A percentile compares a stretch with the other conserved stretches of the same genome.
These are phyloP conservation scores for Metarhizium album DNA, from an alignment of 2,329 filamentous ascomycete species.

Conservation along the genomic window DNA sequence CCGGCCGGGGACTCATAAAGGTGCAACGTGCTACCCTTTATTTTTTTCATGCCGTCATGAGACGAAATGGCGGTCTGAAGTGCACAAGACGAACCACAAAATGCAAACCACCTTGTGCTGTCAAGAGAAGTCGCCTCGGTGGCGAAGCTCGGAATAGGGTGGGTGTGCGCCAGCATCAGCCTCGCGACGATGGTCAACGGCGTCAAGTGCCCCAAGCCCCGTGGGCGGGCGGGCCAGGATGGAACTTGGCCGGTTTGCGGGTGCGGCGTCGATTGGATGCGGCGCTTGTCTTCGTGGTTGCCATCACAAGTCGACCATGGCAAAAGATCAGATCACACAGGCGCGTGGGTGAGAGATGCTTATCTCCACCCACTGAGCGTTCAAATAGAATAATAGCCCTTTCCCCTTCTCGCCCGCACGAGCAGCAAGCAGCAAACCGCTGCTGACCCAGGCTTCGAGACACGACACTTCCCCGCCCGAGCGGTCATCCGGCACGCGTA, in stretches of 20 bases:
- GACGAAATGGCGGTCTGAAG: not conserved
- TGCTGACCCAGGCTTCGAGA: not conserved
- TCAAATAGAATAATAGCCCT: too few species aligned
- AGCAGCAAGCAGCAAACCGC: too few species aligned
- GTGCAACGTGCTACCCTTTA: not conserved
- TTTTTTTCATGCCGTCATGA: not conserved
- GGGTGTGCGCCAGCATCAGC: too few species aligned
- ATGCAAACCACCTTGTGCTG: not conserved
- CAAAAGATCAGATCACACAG: too few species aligned
- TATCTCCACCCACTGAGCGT: too few species aligned
- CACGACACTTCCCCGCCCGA: not conserved
- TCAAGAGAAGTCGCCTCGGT: not conserved
- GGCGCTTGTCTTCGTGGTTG: too few species aligned
- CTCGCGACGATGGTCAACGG: too few species aligned
- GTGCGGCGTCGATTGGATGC: not conserved
- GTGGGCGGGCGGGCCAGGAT: not conserved
- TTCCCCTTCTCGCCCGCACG: too few species aligned
- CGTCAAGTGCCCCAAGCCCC: too few species aligned
- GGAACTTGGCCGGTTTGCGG: slow-evolving; percentile 2
- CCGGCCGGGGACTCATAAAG: not conserved
- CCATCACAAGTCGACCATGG: too few species aligned
- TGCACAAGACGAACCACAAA: too few species aligned
- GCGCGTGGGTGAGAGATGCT: not conserved
- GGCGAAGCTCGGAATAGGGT: too few species aligned
- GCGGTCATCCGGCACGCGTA: not conserved